Conservation (phyloP, 495 filamentous ascomycete species). For the Aspergillus olivimuriae region DNA sequence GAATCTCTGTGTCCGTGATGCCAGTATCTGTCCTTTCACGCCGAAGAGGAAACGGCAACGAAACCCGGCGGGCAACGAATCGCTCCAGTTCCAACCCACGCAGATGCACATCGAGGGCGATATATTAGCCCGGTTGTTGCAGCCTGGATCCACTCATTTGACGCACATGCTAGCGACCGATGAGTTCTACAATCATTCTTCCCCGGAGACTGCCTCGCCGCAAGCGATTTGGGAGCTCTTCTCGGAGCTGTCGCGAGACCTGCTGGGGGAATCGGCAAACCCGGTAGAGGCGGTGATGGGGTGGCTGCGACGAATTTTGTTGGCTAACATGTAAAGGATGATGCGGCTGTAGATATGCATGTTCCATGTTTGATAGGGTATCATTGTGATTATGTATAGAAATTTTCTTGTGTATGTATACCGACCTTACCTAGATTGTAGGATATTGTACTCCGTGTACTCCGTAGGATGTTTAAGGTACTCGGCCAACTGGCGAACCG, state of each 20-base stretch:
- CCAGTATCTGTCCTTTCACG: conserved; percentile 32
- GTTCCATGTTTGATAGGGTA: too few species aligned
- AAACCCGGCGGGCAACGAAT: conserved; percentile 25
- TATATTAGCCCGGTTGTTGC: conserved; percentile 50
- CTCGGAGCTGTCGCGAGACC: conserved; percentile 18
- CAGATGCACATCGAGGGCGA: conserved; percentile 66
- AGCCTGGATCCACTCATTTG: conserved; percentile 39
- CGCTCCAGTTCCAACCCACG: conserved; percentile 23
- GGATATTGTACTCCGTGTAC: background rate
- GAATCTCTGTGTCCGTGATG: conserved; percentile 45
- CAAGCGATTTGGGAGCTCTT: conserved; percentile 20
- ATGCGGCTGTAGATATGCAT: too few species aligned
- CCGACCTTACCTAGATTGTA: background rate
- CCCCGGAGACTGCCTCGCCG: conserved; percentile 8
- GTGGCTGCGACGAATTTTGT: conserved; percentile 29
- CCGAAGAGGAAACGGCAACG: conserved; percentile 18
- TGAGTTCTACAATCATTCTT: conserved; percentile 12
- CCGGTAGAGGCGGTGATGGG: conserved; percentile 20
- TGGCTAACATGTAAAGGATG: too few species aligned
- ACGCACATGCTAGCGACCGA: conserved; percentile 26
- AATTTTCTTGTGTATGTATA: background rate
- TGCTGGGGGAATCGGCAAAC: conserved; percentile 14
- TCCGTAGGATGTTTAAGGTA: background rate
- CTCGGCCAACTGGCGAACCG: background rate
- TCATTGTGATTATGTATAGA: too few species aligned